phyloP scores from a whole-genome alignment of 192 early-diverging fungal species.

The Backusella macrospora region DNA sequence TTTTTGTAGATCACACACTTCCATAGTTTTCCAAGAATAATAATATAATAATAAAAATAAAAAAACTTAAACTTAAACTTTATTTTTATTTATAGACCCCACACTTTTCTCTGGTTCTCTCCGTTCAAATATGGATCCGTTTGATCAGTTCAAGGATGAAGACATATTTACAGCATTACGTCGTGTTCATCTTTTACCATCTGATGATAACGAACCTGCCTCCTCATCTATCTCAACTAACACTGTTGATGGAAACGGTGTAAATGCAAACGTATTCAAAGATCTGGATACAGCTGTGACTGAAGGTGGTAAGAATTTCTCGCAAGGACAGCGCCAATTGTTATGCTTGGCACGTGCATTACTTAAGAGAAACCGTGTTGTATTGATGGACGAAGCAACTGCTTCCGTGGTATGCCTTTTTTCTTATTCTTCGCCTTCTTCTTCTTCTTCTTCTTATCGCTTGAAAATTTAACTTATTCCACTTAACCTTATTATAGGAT shows the following conservation, averaged over 20 bases:
- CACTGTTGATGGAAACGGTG: constrained; percentile 19
- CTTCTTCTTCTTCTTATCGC: too few relatives aligned
- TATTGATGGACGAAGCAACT: constrained; percentile 78
- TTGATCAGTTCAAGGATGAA: constrained; percentile 70
- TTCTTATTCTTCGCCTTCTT: too few relatives aligned
- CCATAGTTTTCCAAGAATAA: not conserved
- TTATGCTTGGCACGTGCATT: constrained; percentile 83
- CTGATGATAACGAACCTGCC: constrained; percentile 25
- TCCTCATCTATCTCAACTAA: not conserved
- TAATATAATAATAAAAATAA: too few relatives aligned
- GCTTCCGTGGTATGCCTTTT: constrained; percentile 42
- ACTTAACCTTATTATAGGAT: constrained; percentile 54
- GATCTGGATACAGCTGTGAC: constrained; percentile 50
- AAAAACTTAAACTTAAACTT: constrained; percentile 54
- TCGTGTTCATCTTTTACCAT: constrained; percentile 67
- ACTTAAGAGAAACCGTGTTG: constrained; percentile 66
- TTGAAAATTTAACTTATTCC: constrained; percentile 22
- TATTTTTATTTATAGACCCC: constrained; percentile 82
- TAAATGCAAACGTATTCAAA: constrained; percentile 49
- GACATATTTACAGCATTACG: constrained; percentile 76
- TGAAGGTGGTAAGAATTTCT: constrained; percentile 71
- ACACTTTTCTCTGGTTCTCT: constrained; percentile 70
- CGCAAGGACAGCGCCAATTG: constrained; percentile 83
- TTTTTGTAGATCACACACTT: not conserved
- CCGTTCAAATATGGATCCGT: constrained; percentile 81